Conservation (phyloP, 2,329 filamentous ascomycete genomes). For the Exophiala lecanii-corni region DNA sequence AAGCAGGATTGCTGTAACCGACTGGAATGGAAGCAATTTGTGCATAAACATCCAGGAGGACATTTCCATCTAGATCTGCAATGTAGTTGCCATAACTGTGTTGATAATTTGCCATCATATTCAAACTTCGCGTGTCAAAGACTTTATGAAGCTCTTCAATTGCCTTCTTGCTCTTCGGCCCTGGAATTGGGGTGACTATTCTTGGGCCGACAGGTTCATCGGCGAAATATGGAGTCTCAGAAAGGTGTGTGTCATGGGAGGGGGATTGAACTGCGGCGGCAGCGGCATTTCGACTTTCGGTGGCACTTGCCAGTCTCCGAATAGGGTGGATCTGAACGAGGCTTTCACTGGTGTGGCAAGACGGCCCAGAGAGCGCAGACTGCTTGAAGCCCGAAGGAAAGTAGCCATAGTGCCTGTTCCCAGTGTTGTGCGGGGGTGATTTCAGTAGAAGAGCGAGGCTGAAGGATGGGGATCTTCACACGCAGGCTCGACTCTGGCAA, state of each 20-base stretch:
- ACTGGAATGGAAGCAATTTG: conserved; percentile 91
- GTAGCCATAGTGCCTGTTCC: conserved; percentile 15
- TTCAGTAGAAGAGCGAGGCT: too few species aligned
- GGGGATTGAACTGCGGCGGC: conserved; percentile 16
- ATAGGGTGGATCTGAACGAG: conserved; percentile 9
- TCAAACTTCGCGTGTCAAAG: conserved; percentile 80
- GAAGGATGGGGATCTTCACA: too few species aligned
- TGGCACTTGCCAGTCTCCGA: conserved; percentile 16
- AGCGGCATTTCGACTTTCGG: conserved; percentile 12
- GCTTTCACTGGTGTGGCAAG: conserved; percentile 9
- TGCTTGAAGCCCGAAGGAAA: conserved; percentile 11
- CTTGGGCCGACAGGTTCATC: conserved; percentile 55
- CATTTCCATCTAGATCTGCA: conserved; percentile 48
- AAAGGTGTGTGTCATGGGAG: conserved; percentile 8
- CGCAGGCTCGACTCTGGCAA: too few species aligned
- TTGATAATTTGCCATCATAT: conserved; percentile 73
- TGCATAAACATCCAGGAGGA: conserved; percentile 54
- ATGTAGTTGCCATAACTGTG: conserved; percentile 75
- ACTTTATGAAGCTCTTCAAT: conserved; percentile 69
- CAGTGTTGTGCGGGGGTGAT: too few species aligned
- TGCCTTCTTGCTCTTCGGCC: conserved; percentile 66
- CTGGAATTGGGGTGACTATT: conserved; percentile 62
- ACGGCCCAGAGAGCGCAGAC: conserved; percentile 13
- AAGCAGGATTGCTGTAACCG: conserved; percentile 82
- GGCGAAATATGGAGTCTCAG: conserved; percentile 50